Evolutionary conservation across 148 eudicot genomes (phyloP).

Genomic region (Rhododendron molle): DNA sequence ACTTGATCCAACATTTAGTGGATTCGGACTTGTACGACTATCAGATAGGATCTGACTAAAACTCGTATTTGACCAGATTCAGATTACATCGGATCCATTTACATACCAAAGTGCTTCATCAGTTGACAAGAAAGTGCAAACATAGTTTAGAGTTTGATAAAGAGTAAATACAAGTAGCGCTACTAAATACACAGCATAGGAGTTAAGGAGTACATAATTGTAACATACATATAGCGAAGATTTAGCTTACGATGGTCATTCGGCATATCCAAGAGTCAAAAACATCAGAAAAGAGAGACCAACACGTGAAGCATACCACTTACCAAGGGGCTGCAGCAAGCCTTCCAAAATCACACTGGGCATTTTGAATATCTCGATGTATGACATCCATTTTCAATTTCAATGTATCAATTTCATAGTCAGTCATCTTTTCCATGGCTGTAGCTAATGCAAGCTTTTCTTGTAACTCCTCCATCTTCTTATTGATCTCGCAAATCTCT

Average conservation of each 20-base stretch:
- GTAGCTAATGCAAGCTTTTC: neutral
- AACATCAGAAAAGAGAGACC: neutral
- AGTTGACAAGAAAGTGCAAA: neutral
- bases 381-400: neutral
- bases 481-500: slow-evolving; percentile 6
- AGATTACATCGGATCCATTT: neutral
- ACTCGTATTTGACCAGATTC: neutral
- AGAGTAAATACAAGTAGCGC: neutral
- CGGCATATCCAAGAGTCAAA: neutral
- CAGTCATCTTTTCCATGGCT: neutral
- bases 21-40: neutral
- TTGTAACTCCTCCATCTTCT: neutral
- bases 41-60: neutral
- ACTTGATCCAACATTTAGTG: neutral
- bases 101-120: neutral
- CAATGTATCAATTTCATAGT: neutral
- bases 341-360: neutral
- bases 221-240: neutral
- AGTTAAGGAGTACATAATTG: neutral
- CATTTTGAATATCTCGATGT: neutral
- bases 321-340: slow-evolving; percentile 5
- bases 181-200: neutral
- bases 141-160: neutral
- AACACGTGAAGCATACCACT: neutral
- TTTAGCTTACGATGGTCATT: neutral